phyloP scores from a whole-genome alignment of 2,329 filamentous ascomycete genomes.

The Colletotrichum acutatum region DNA sequence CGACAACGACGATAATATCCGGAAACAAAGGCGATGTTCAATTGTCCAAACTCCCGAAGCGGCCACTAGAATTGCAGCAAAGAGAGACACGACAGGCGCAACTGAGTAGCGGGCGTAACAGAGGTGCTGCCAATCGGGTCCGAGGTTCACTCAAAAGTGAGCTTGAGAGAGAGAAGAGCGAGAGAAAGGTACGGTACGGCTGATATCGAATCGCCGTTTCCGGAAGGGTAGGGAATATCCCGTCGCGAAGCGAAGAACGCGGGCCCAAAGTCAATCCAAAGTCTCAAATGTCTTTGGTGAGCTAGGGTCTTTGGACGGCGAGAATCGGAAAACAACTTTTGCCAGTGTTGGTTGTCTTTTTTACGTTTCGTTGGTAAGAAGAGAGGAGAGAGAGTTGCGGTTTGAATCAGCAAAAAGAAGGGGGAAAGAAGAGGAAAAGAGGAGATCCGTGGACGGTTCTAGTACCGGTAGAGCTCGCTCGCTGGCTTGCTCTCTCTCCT shows the following conservation, averaged over 20 bases:
- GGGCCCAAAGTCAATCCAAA: constrained; percentile 9
- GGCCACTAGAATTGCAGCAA: constrained; percentile 25
- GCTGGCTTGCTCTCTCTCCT: constrained; percentile 1
- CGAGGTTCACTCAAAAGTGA: not conserved
- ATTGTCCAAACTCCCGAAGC: constrained; percentile 14
- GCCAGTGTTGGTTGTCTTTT: not conserved
- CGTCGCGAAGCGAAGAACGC: constrained; percentile 14
- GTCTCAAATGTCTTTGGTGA: constrained; percentile 5
- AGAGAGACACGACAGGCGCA: constrained; percentile 19
- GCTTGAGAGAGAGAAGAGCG: not conserved
- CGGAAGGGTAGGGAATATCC: constrained; percentile 29
- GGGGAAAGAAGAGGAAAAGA: constrained; percentile 12
- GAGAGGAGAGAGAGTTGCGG: not conserved
- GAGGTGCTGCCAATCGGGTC: constrained; percentile 20
- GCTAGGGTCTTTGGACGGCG: constrained; percentile 1
- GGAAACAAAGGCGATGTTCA: constrained; percentile 6
- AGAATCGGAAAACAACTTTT: not conserved
- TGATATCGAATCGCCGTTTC: constrained; percentile 8
- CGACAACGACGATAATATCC: constrained; percentile 1
- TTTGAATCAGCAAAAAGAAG: not conserved
- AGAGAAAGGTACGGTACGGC: not conserved
- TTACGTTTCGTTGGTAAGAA: not conserved
- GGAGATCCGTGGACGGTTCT: not conserved
- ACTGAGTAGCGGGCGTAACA: not conserved
- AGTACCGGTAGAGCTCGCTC: no score